A percentile compares a stretch with the other conserved stretches of the same genome.
Evolutionary conservation across 2,329 filamentous ascomycete genomes (phyloP).

Genomic region (Neofusicoccum sp.): DNA sequence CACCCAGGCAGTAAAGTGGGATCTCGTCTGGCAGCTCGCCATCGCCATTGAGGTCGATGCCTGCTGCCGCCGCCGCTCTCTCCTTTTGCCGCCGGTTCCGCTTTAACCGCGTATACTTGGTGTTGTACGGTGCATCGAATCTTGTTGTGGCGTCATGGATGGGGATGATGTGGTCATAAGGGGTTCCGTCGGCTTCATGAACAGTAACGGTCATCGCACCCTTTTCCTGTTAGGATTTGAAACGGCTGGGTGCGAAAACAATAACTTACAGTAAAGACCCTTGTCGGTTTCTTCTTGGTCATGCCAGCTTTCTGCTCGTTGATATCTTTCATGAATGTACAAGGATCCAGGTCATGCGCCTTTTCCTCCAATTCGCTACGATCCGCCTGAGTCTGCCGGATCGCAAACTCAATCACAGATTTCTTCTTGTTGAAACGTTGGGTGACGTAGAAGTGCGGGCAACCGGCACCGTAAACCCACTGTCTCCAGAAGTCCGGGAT

Average conservation of each 20-base stretch:
- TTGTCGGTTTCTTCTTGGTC: conserved; percentile 52
- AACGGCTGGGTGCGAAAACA: too few relatives aligned
- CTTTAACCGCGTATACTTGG: conserved; percentile 97
- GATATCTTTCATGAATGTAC: conserved; percentile 78
- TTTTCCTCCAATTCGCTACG: conserved; percentile 28
- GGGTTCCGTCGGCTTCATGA: conserved; percentile 95
- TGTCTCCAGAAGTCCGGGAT: conserved; percentile 72
- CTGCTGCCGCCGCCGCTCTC: conserved; percentile 63
- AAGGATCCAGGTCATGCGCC: conserved; percentile 57
- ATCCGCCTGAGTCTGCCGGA: conserved; percentile 67
- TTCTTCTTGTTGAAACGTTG: conserved; percentile 98
- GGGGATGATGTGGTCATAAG: conserved; percentile 96
- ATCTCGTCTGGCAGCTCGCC: conserved; percentile 67
- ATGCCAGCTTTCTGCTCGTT: conserved; percentile 56
- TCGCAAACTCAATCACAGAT: conserved; percentile 86
- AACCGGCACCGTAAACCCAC: conserved; percentile 87
- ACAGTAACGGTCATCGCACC: conserved; percentile 95
- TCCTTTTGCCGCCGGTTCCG: conserved; percentile 80
- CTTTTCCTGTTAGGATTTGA: too few relatives aligned
- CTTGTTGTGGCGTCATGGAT: conserved; percentile 83
- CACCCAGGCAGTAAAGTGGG: conserved; percentile 86
- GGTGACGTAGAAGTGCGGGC: conserved; percentile 79
- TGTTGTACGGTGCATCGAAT: conserved; percentile 97
- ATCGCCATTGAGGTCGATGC: conserved; percentile 62
- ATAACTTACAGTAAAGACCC: conserved; percentile 67